Percentiles rank a stretch among this genome's conserved stretches.
Evolutionary conservation across 371 early-diverging fungal genomes (phyloP).

Genomic region (Rhizopus stolonifer): DNA sequence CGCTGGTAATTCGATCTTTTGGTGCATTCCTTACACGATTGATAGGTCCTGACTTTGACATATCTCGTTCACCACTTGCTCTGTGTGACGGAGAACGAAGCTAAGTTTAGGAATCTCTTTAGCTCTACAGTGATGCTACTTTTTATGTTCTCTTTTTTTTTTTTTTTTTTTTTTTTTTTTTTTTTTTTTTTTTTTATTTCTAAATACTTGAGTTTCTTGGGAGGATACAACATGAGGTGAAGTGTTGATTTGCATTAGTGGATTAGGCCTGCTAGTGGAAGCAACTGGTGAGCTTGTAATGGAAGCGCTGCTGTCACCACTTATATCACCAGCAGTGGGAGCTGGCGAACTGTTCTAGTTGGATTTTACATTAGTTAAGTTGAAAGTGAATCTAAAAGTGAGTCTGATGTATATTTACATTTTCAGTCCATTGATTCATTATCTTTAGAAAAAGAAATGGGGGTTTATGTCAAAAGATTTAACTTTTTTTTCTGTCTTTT

Average conservation of each 20-base stretch:
- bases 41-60: conserved; percentile 75
- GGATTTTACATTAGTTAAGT: too few relatives aligned
- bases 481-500: too few relatives aligned
- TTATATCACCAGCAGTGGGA: background rate
- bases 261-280: background rate
- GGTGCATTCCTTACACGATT: conserved; percentile 79
- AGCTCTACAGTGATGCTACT: background rate
- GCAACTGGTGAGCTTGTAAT: conserved; percentile 9
- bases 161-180: too few relatives aligned
- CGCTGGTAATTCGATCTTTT: conserved; percentile 79
- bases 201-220: background rate
- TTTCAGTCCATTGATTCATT: conserved; percentile 23
- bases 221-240: background rate
- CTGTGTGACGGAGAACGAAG: conserved; percentile 22
- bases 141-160: too few relatives aligned
- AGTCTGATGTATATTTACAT: conserved; percentile 11
- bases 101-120: background rate
- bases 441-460: conserved; percentile 1
- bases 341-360: conserved; percentile 4
- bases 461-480: too few relatives aligned
- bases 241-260: background rate
- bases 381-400: too few relatives aligned
- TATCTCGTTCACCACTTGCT: conserved; percentile 7
- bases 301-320: too few relatives aligned
- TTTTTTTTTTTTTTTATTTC: background rate